phyloP scores from a whole-genome alignment of 192 early-diverging fungal species.

The Backusella circina region DNA sequence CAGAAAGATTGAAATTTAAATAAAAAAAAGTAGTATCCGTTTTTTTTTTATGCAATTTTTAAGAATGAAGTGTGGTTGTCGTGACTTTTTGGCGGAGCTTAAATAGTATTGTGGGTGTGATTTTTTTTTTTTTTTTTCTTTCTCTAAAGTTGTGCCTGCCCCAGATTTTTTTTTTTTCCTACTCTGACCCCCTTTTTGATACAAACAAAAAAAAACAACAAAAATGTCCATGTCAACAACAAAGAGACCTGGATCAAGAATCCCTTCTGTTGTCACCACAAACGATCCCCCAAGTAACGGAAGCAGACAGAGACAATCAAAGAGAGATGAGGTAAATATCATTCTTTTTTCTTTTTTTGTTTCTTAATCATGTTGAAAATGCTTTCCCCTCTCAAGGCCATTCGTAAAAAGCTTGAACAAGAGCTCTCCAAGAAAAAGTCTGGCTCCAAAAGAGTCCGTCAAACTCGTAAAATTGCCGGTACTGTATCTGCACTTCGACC shows the following conservation, averaged over 20 bases:
- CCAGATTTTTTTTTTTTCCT: neutral
- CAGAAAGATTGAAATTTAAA: constrained; percentile 29
- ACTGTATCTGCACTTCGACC: constrained; percentile 70
- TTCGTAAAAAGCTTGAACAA: constrained; percentile 73
- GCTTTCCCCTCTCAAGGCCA: constrained; percentile 36
- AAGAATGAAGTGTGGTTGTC: no score
- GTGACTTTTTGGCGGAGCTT: neutral
- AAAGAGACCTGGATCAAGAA: constrained; percentile 8
- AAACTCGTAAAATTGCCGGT: constrained; percentile 37
- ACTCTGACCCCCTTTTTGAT: neutral
- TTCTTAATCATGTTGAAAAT: neutral
- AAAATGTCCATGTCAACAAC: neutral
- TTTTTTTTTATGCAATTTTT: neutral
- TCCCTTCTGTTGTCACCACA: constrained; percentile 3
- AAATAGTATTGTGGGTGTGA: neutral
- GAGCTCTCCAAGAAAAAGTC: constrained; percentile 58
- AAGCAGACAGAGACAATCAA: constrained; percentile 28
- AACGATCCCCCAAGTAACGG: neutral
- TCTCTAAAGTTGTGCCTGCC: neutral
- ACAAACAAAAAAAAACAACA: neutral
- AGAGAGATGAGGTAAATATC: constrained; percentile 40
- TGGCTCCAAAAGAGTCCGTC: constrained; percentile 32
- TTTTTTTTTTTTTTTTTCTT: neutral
- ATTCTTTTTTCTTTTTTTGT: neutral
- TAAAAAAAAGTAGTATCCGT: neutral